Base-by-base conservation (phyloP, 2,329 filamentous ascomycete genomes). In the Juglanconis juglandina region DNA sequence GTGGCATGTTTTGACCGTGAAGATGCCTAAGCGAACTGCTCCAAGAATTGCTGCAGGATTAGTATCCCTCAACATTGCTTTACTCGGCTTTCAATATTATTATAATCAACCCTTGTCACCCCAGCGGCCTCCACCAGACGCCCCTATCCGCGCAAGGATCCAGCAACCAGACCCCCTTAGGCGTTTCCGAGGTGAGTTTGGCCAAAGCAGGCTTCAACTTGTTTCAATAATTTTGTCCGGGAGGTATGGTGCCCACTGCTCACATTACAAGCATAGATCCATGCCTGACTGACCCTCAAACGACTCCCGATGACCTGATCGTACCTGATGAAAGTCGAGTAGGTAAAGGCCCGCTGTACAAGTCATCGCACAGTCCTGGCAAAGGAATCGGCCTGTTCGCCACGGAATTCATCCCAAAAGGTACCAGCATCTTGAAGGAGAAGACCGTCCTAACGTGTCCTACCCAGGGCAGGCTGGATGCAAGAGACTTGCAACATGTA, bases 371-470 rank as follows among this genome's bases (percentile, higher is more conserved):
- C 35, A 56, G 54, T 37, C 54, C 54, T 11, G 54, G 54, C 13
- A 56, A 56, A 32, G 54, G 54, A 13, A 42, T 32, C 1, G 54
- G 54, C 9, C 54, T 56, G 10, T 56, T 56, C 24, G 54, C 54
- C 35, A 56, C 46, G 2, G 37, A 39, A 13, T 24, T 24, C 13
- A 56, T 56, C 9, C 46, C 54, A 1, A 33, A 42, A 1, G 54
- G 46, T 34, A 32, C 14, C 17, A 39, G 9, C 4, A 56, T 56
- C 5, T 47, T 56, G 17, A 30, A 49, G 35, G 54, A 56, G 24
- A 34, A 56, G 7, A 33, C 17, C 13, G 46, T 56, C 11, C 35
- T 56, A 11, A 47, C 54, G 1, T 56, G 54, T 10, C 44, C 44
- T 3, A 56, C 48, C 5, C 30, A 50, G 9, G 54, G 54, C 46